Base-by-base conservation (phyloP, 495 filamentous ascomycete genomes). In the Penicillium longicatenatum region DNA sequence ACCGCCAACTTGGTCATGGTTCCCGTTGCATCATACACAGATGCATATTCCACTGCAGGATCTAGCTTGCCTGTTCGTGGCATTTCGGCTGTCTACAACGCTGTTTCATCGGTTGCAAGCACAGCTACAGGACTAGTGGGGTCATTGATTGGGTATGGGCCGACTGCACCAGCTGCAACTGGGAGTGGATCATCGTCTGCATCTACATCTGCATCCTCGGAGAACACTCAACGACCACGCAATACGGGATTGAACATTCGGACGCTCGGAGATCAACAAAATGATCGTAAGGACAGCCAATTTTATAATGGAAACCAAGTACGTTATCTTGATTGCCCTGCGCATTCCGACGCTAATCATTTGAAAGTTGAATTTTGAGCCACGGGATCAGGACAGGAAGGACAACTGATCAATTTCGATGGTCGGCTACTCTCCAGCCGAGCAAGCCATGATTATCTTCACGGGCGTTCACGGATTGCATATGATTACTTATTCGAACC, bases 241-340 rank as follows among this genome's bases (percentile, higher is more conserved):
- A 54, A 60, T 10, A 57, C 61, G 4, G 69, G 70, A 5, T 64
- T 65, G 4, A 78, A 76, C 26, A 80, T 89, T 50, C 74, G 82
- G 50, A 89, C 87, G 7, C 62, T 89, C 52, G 70, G 75, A 48
- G 84, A 87, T 65, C 81, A 84, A 49, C 67, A 70, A 42, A 71
- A 72, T 35, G 74, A 75, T 50, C 72, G 69, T 47, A 81, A 78
- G 62, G 67, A 87, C 55, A 77, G 79, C 21, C 84, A 93, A 62
- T 84, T 92, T 37, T 96, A 96, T 67, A 96, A 96, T 70, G 92
- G 92, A 4, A 96, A 96, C 65, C 89, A 90, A 69, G 89, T 93
- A 78, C 57, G 87, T 63, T n/a, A 22, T 30, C 7, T 43, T 26
- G 44, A 11, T n/a, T 39, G 11, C 11, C 3, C 9, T n/a, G 26